A percentile compares a stretch with the other conserved stretches of the same genome.
These are phyloP conservation scores for Cyanophora paradoxa DNA, from an alignment of 78 protist species.

Conservation along the genomic window DNA sequence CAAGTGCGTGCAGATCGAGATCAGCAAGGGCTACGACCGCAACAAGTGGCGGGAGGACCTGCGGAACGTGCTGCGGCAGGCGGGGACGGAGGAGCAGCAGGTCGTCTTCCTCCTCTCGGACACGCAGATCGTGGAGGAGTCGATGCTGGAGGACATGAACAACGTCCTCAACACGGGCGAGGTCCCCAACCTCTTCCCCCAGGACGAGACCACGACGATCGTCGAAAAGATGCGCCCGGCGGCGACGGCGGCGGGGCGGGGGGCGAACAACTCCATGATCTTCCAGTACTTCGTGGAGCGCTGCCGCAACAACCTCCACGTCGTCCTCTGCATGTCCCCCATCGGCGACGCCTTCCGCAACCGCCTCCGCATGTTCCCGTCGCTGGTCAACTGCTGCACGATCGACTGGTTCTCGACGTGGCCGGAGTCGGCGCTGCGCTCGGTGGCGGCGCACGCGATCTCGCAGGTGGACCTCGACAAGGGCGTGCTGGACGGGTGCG, in stretches of 20 bases:
- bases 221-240: slow-evolving; percentile 8
- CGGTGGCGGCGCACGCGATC: slow-evolving; percentile 57
- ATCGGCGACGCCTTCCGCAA: slow-evolving; percentile 66
- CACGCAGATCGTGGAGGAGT: slow-evolving; percentile 68
- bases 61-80: slow-evolving; percentile 25
- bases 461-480: slow-evolving; percentile 7
- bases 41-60: slow-evolving; percentile 50
- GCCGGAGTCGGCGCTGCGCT: slow-evolving; percentile 81
- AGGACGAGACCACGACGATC: slow-evolving; percentile 36
- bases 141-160: slow-evolving; percentile 80
- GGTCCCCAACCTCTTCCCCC: slow-evolving; percentile 65
- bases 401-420: slow-evolving; percentile 86
- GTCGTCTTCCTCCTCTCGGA: slow-evolving; percentile 55
- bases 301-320: slow-evolving; percentile 61
- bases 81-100: slow-evolving; percentile 43
- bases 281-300: slow-evolving; percentile 45
- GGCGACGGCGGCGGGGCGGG: slow-evolving; percentile 21
- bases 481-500: slow-evolving; percentile 33
- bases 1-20: slow-evolving; percentile 19
- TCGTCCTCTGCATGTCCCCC: slow-evolving; percentile 79
- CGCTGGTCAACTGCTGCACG: slow-evolving; percentile 74
- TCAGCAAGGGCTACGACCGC: slow-evolving; percentile 39
- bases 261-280: slow-evolving; percentile 12
- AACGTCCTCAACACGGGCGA: slow-evolving; percentile 83
- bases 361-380: slow-evolving; percentile 80